Conservation (phyloP, 208 protist species). For the Porcisia hertigi region DNA sequence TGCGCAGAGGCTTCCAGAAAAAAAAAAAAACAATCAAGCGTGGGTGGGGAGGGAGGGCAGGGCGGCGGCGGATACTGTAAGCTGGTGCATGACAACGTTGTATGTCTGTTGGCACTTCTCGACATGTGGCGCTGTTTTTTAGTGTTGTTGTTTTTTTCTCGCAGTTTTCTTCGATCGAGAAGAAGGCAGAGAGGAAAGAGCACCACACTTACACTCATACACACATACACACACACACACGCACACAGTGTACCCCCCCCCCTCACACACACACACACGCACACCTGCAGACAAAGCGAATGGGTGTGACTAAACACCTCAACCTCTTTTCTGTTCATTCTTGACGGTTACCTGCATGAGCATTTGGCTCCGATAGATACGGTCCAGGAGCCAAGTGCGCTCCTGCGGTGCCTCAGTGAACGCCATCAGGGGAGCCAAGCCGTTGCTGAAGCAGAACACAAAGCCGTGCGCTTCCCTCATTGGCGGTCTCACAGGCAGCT, state of each 20-base stretch:
- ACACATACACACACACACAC: not conserved
- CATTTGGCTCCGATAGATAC: constrained; percentile 11
- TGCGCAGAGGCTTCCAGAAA: not conserved
- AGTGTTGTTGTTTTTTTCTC: too few relatives aligned
- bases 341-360: constrained; percentile 9
- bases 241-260: not conserved
- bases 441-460: constrained; percentile 15
- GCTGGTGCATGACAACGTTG: not conserved
- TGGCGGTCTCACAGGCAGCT: constrained; percentile 27
- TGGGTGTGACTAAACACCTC: not conserved
- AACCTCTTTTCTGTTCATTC: not conserved
- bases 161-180: not conserved
- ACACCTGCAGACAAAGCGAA: not conserved
- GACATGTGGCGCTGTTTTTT: not conserved
- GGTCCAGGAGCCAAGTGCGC: constrained; percentile 17
- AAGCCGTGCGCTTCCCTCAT: constrained; percentile 13
- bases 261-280: not conserved
- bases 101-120: not conserved
- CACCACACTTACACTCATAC: not conserved
- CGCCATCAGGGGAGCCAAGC: constrained; percentile 7
- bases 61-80: too few relatives aligned
- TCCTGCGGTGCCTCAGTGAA: constrained; percentile 17
- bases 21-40: too few relatives aligned
- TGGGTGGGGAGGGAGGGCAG: too few relatives aligned
- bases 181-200: not conserved